Evolutionary conservation across 179 eudicot species (phyloP), one percentile per base, ranked within the genome.

Genomic region (Actinidia polygama): DNA sequence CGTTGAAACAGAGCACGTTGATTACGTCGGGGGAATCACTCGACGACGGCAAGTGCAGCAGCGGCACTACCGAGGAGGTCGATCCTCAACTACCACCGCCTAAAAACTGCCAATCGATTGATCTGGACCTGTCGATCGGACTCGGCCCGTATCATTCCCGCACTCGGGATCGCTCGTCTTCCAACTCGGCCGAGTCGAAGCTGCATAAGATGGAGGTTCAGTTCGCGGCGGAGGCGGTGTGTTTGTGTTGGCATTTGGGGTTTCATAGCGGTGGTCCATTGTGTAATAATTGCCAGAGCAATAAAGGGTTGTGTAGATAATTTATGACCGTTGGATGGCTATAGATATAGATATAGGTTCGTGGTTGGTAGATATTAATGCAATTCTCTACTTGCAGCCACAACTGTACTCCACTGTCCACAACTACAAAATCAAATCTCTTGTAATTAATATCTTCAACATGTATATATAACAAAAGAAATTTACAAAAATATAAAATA

Each of bases 41-140:
- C 19, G 90, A 88, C 21, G 88, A 87, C 18, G 87, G 82, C 18
- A 87, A 87, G 18, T 89, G 92, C 86, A 83, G 54, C 84, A 92
- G 97, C 76, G 87, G 92, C 83, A 91, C 95, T 50, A 93, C 94
- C 0, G 90, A 86, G 19, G 94, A 93, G 85, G 81, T 71, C 68
- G 78, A 24, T 58, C 79, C 82, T 12, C 83, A 59, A 5, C 49
- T 14, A 5, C 10, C 15, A 0, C 76, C 78, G 46, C 44, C 23
- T 51, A 57, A 15, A 7, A 46, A 24, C 36, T 57, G 46, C 68
- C 81, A 57, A 6, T 84, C 62, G 5, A 53, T 92, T 47, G 84
- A 93, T 47, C 86, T 93, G 0, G 95, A 93, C 78, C 75, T 93
- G 47, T 87, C 97, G 1, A 91, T 93, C 10, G 97, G 94, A 77